Percentiles rank a stretch among this genome's conserved stretches.
These are phyloP conservation scores for Oryza punctata DNA, from an alignment of 176 grass and related monocot species.

Conservation along the genomic window DNA sequence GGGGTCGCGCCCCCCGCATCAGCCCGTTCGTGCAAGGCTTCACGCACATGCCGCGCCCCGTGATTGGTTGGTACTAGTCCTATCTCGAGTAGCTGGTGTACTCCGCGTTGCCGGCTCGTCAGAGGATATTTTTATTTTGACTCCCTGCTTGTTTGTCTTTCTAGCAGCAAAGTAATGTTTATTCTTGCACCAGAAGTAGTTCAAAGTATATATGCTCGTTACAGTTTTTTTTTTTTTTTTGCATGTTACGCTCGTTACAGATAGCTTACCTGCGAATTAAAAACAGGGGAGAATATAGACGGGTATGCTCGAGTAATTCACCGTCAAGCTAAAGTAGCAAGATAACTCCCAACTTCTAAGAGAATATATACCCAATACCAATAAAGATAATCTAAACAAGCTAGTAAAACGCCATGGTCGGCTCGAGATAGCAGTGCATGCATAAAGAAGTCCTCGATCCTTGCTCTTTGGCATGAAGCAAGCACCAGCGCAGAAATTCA, in stretches of 20 bases:
- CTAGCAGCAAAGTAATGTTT: neutral
- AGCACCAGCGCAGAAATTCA: neutral
- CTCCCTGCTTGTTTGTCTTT: neutral
- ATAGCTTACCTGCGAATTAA: too few relatives aligned
- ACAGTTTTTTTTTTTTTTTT: too few relatives aligned
- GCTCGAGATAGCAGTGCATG: too few relatives aligned
- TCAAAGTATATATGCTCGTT: neutral
- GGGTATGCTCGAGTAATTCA: too few relatives aligned
- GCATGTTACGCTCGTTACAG: too few relatives aligned
- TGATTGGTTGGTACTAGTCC: too few relatives aligned
- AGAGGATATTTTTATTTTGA: neutral
- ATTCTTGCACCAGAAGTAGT: neutral
- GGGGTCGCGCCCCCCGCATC: too few relatives aligned
- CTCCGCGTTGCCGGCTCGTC: neutral
- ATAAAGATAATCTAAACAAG: conserved; percentile 14
- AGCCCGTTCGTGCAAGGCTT: too few relatives aligned
- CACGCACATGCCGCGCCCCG: too few relatives aligned
- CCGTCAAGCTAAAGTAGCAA: neutral
- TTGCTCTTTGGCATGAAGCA: conserved; percentile 1
- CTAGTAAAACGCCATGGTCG: too few relatives aligned
- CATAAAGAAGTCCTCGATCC: neutral
- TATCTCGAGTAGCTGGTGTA: too few relatives aligned
- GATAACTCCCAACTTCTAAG: neutral
- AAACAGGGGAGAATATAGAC: neutral
- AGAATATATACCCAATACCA: neutral